Base-by-base conservation (phyloP, 2,329 filamentous ascomycete genomes). In the Simplicillium aogashimaense region DNA sequence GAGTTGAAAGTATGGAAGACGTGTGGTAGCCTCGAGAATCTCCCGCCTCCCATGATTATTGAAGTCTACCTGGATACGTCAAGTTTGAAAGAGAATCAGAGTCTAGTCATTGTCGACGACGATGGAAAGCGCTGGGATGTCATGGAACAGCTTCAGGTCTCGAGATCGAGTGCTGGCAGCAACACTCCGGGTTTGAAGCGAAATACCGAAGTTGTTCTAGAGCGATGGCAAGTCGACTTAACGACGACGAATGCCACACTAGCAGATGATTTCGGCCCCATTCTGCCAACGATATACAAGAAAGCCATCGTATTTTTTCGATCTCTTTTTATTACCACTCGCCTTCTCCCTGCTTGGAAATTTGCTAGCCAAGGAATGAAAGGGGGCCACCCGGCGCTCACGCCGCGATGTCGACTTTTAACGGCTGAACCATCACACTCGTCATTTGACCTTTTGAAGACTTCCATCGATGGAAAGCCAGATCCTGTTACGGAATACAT, bases 291-390 rank as follows among this genome's bases (percentile, higher is more conserved):
- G 39, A 81, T 95, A 43, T 98, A 98, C 72, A 98, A 98, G 66
- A 92, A 94, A 64, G 87, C 86, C 52, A 94, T 98, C 47, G 84
- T 97, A 49, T 79, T 95, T 51, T 95, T 97, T 63, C 78, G 92
- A 44, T 88, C 88, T 2, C 72, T 98, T 35, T 95, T 86, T 59
- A 78, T 86, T 37, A 84, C 85, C 40, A 78, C 86, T 32, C 83
- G 86, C 51, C 75, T 95, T 45, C 66, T 95, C 45, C 92, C 92
- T 3, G 80, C 84, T 17, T 95, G 84, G 81, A 94, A 83, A 63
- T 83, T 94, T 53, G 79, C 72, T 32, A 76, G 83, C 53, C 82
- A 85, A 52, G 79, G 76, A 38, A 71, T 85, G 47, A 90, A 89
- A 60, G 75, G 78, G 47, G 77, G 79, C 63, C 78, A 68, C 69